phyloP scores from a whole-genome alignment of 805 yeast genomes.

The Saccharomycopsis lassenensis region DNA sequence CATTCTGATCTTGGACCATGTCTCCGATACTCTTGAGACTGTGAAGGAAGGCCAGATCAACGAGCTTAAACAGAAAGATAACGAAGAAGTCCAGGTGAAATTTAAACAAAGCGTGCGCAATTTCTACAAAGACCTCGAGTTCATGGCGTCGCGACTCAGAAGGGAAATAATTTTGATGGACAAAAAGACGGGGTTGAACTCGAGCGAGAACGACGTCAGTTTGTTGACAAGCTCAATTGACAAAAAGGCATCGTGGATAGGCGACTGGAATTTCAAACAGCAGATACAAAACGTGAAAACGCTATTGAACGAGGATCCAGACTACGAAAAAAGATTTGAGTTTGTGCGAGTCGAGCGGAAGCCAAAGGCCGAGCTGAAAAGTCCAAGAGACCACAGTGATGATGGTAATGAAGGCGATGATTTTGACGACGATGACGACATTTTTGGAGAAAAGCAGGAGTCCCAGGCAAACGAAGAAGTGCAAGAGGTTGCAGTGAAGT shows the following conservation, averaged over 20 bases:
- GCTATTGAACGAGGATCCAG: conserved; percentile 18
- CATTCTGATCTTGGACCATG: conserved; percentile 38
- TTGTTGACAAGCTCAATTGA: conserved; percentile 60
- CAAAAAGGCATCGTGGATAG: conserved; percentile 60
- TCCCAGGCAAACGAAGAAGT: too few species aligned
- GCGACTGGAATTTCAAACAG: conserved; percentile 42
- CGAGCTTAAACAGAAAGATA: conserved; percentile 20
- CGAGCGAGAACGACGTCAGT: conserved; percentile 35
- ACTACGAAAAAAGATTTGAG: conserved; percentile 5
- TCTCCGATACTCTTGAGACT: conserved; percentile 37
- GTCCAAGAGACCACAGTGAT: background rate
- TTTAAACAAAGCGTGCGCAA: conserved; percentile 34
- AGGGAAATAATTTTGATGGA: conserved; percentile 58
- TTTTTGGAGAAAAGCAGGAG: background rate
- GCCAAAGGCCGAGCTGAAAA: background rate
- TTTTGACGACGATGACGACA: conserved; percentile 1
- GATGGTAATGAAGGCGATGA: conserved; percentile 2
- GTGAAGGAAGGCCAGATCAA: conserved; percentile 26
- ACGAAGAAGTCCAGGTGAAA: conserved; percentile 25
- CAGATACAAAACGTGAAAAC: conserved; percentile 30
- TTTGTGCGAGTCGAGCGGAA: background rate
- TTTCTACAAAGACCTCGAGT: conserved; percentile 46
- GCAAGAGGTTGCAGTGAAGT: too few species aligned
- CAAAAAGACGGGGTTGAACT: conserved; percentile 40
- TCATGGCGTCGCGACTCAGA: conserved; percentile 48